Conservation (phyloP, 2,329 filamentous ascomycete species). For the Arthrobotrys megalospora region DNA sequence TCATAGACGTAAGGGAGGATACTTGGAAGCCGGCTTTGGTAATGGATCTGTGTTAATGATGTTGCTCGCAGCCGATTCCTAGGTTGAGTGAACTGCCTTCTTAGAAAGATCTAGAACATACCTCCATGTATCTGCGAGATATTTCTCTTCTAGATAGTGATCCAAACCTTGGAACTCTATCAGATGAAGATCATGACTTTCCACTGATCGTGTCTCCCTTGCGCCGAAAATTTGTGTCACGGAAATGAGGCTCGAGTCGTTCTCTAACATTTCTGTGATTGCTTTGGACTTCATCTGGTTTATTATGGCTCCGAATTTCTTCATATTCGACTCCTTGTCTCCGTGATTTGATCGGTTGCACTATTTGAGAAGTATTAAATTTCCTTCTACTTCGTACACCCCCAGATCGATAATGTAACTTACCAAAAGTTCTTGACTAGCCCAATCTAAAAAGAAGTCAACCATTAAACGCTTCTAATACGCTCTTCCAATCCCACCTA, state of each 20-base stretch:
- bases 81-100: neutral
- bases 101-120: neutral
- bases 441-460: slow-evolving; percentile 10
- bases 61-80: too few species aligned
- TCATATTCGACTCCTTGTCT: slow-evolving; percentile 7
- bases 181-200: slow-evolving; percentile 10
- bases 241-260: slow-evolving; percentile 22
- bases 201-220: neutral
- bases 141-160: slow-evolving; percentile 16
- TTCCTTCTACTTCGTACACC: neutral
- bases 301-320: slow-evolving; percentile 12
- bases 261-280: slow-evolving; percentile 22
- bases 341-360: slow-evolving; percentile 3
- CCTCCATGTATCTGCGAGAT: slow-evolving; percentile 18
- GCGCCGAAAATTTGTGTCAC: slow-evolving; percentile 17
- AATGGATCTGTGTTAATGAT: neutral
- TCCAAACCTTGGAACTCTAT: slow-evolving; percentile 17
- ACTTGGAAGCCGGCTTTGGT: slow-evolving; percentile 2
- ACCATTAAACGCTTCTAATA: neutral
- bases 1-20: slow-evolving; percentile 21
- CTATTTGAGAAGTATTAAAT: neutral
- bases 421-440: slow-evolving; percentile 10
- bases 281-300: slow-evolving; percentile 26
- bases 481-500: neutral
- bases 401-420: neutral